These are phyloP conservation scores for Dothistroma septosporum DNA, from an alignment of 2,329 filamentous ascomycete genomes.

Conservation along the genomic window DNA sequence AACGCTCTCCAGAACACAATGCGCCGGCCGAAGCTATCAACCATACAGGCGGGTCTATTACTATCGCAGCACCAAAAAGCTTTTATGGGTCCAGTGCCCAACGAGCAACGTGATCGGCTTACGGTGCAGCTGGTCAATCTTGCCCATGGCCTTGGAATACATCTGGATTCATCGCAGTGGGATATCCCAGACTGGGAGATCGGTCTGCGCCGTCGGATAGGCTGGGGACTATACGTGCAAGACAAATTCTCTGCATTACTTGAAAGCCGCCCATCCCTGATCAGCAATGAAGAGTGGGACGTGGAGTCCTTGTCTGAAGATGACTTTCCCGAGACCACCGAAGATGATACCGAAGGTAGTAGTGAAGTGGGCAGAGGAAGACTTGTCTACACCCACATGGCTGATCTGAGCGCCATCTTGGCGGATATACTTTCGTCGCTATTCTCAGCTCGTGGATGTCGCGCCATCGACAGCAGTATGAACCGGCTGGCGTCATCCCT, in stretches of 20 bases:
- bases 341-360: slow-evolving; percentile 29
- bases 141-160: slow-evolving; percentile 39
- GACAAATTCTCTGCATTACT: slow-evolving; percentile 30
- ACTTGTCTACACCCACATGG: slow-evolving; percentile 32
- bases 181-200: slow-evolving; percentile 31
- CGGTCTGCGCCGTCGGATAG: slow-evolving; percentile 28
- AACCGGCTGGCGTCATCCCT: slow-evolving; percentile 20
- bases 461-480: slow-evolving; percentile 13
- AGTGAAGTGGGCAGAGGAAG: slow-evolving; percentile 30
- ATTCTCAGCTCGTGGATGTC: slow-evolving; percentile 23
- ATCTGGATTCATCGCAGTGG: slow-evolving; percentile 31
- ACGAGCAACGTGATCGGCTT: slow-evolving; percentile 24
- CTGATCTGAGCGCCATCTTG: slow-evolving; percentile 24
- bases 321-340: slow-evolving; percentile 32
- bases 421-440: slow-evolving; percentile 22
- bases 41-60: slow-evolving; percentile 39
- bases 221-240: slow-evolving; percentile 31
- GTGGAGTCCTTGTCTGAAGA: slow-evolving; percentile 22
- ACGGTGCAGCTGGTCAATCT: slow-evolving; percentile 38
- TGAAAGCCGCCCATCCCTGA: slow-evolving; percentile 28
- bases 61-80: slow-evolving; percentile 36
- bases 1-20: slow-evolving; percentile 38
- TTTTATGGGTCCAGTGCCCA: slow-evolving; percentile 22
- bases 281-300: slow-evolving; percentile 27
- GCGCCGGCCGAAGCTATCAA: slow-evolving; percentile 40